Percentiles rank a stretch among this genome's conserved stretches.
These are phyloP conservation scores for Ceratorhiza oryzae-sativae DNA, from an alignment of 1,284 basidiomycete species.

Conservation along the genomic window DNA sequence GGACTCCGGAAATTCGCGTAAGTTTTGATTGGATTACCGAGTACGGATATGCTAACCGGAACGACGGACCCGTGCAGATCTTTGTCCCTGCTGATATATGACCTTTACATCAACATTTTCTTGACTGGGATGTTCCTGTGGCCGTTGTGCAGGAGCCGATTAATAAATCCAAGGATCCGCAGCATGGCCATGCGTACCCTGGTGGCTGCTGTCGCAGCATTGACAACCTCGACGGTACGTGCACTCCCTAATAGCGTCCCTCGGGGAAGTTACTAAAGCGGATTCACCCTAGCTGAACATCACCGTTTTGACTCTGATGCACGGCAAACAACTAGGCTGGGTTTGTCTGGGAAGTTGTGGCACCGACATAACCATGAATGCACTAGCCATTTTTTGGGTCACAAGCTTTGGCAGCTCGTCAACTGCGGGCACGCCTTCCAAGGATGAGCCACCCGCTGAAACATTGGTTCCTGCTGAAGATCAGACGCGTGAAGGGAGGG, in stretches of 20 bases:
- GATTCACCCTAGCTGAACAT: constrained; percentile 54
- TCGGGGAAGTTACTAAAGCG: not conserved
- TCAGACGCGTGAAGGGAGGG: too few species aligned
- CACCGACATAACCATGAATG: constrained; percentile 58
- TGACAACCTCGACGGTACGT: constrained; percentile 53
- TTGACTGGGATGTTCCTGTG: constrained; percentile 58
- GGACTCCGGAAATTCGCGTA: constrained; percentile 53
- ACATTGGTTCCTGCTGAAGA: too few species aligned
- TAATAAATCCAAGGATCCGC: constrained; percentile 52
- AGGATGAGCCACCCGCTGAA: too few species aligned
- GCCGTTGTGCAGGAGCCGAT: constrained; percentile 54
- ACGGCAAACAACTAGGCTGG: constrained; percentile 62
- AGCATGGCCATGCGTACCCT: constrained; percentile 55
- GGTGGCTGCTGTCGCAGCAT: constrained; percentile 50
- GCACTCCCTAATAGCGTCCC: not conserved
- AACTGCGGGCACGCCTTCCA: too few species aligned
- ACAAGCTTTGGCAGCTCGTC: constrained; percentile 41
- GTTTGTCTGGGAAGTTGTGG: constrained; percentile 63
- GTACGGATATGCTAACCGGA: not conserved
- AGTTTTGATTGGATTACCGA: constrained; percentile 19
- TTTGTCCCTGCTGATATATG: constrained; percentile 54
- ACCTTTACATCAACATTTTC: constrained; percentile 56
- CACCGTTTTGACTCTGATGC: constrained; percentile 56
- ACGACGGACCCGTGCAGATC: constrained; percentile 46
- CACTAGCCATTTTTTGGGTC: constrained; percentile 56